A percentile compares a stretch with the other conserved stretches of the same genome.
Evolutionary conservation across 768 basidiomycete genomes (phyloP).

Genomic region (Pleurotus giganteus): DNA sequence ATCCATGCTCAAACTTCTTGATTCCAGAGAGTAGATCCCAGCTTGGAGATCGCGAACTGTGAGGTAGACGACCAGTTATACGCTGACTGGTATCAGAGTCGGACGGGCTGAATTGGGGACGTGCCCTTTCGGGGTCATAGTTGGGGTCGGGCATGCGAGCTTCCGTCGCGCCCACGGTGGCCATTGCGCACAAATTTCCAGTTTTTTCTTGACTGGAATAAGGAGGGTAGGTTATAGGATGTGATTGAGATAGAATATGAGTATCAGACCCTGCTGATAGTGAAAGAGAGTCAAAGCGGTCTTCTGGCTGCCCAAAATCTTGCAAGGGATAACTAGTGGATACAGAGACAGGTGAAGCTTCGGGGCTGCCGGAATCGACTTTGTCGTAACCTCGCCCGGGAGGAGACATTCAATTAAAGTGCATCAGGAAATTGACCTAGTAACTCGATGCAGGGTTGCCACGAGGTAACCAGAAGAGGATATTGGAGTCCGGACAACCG

Average conservation of each 20-base stretch:
- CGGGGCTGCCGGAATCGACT: not conserved
- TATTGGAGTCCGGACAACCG: too few species aligned
- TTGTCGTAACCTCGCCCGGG: not conserved
- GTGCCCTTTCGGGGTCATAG: constrained; percentile 24
- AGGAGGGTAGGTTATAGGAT: constrained; percentile 4
- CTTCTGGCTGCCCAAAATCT: constrained; percentile 2
- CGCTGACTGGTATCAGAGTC: not conserved
- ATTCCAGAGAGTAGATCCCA: constrained; percentile 53
- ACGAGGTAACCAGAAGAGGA: not conserved
- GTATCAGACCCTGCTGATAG: constrained; percentile 8
- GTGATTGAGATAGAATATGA: not conserved
- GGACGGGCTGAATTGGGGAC: constrained; percentile 2
- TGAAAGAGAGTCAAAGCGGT: constrained; percentile 5
- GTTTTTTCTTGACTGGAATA: not conserved
- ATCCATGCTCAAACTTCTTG: constrained; percentile 50
- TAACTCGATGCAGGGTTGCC: not conserved
- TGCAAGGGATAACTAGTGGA: not conserved
- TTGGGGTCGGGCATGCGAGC: constrained; percentile 3
- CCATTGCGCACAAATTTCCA: not conserved
- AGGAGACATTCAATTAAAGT: not conserved
- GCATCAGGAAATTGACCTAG: not conserved
- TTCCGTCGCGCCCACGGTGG: not conserved
- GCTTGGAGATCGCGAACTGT: constrained; percentile 30
- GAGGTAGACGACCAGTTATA: constrained; percentile 5
- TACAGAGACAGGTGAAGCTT: constrained; percentile 5